Base-by-base conservation (phyloP, 164 flowering plant genomes). In the Annona cherimola region DNA sequence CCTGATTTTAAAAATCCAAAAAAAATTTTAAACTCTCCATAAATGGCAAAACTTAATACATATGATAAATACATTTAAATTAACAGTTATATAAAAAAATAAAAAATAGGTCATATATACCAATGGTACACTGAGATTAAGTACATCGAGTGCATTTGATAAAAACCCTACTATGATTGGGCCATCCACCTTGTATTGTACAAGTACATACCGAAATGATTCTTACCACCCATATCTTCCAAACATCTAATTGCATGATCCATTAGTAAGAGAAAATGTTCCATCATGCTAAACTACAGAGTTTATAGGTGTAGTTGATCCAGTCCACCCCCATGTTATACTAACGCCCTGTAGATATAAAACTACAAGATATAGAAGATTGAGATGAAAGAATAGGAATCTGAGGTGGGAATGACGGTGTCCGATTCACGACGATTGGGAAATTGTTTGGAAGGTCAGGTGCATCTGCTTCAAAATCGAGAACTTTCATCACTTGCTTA, bases 361-460 rank as follows among this genome's bases (percentile, higher is more conserved):
- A 12, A 16, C 8, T 42, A 41, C 42, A 64, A 40, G 67, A 64
- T 64, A 64, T 40, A 0, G 67, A 64, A 39, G 65, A 62, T 14
- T 40, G n/a, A 3, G 40, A 42, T 2, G 67, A 5, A 41, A n/a
- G 41, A 41, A 44, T 9, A 4, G 67, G 3, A 2, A 44, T 43
- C 9, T 11, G 57, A 50, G 14, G 57, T 16, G 57, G 57, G 14
- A 7, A 16, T 50, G 57, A 12, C 1, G 77, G 62, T 46, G 18
- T 44, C n/a, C 6, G 44, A 60, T 74, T 66, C 20, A 19, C 44
- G 16, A 74, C 66, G 42, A 69, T 70, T 0, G 82, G 79, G 61
- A 77, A 65, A 7, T 71, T 57, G 9, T 68, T 35, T 16, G 85
- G 83, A 9, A 83, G 82, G 19, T 14, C 6, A 0, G 82, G 83